Evolutionary conservation across 2,329 filamentous ascomycete genomes (phyloP), one percentile per base, ranked within the genome.

Genomic region (Albophoma yamanashiensis): DNA sequence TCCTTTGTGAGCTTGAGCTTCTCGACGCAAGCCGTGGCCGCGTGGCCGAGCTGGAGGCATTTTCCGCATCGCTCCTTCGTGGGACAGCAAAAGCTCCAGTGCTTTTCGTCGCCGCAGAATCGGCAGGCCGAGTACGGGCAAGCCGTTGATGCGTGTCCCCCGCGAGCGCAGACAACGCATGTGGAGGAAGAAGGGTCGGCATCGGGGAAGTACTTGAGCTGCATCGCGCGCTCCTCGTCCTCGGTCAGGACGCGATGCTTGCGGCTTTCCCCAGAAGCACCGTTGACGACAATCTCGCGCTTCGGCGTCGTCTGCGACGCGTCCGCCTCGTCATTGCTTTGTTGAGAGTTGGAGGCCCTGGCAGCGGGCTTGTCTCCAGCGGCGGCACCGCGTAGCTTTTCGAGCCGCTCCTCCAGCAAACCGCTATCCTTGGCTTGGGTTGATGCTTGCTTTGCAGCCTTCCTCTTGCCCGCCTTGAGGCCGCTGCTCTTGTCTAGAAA

Each of bases 31-130:
- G 73, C 65, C 1, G 70, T 65, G 22, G 73, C 71, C 57, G 67
- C 65, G 66, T 91, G 88, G 12, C 87, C 88, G 52, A 81, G 75
- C 69, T 87, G 82, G 56, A 77, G 79, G 70, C 88, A 91, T 67
- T 83, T 85, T 56, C 66, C 68, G 68, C 84, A 87, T 62, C 82
- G 77, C 53, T 61, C n/a, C 40, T 71, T 70, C 40, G 75, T 73
- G 14, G 82, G 80, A 64, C 85, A 88, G 59, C 71, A 73, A 63
- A 77, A 77, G 6, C 75, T 72, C 58, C 76, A 76, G 68, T 88
- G 83, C 2, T 71, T 71, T 15, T 65, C 61, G 58, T 71, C 73
- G 31, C 71, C 69, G 67, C 81, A 87, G 59, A 78, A 78, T 8
- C 70, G 74, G 67, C 84, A 87, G 3, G 62, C 68, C 27, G 74